phyloP scores from a whole-genome alignment of 306 rosid genomes.

The Glycine tomentella region DNA sequence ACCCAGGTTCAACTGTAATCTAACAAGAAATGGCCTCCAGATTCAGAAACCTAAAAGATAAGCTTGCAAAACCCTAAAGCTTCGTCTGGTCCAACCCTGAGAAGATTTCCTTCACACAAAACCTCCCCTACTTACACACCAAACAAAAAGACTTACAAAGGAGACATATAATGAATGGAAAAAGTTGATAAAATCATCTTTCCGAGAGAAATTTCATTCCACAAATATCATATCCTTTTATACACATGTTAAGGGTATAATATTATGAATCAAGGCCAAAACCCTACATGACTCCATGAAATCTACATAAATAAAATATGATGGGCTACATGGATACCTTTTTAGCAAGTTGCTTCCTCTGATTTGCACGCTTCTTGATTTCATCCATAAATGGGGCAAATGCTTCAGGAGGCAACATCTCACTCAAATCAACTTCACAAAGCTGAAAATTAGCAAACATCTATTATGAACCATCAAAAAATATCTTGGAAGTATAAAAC shows the following conservation, averaged over 20 bases:
- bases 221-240: background rate
- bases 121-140: conserved; percentile 27
- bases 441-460: conserved; percentile 63
- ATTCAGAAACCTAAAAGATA: conserved; percentile 17
- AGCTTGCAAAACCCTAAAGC: conserved; percentile 24
- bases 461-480: conserved; percentile 37
- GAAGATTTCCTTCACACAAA: conserved; percentile 24
- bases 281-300: background rate
- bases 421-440: conserved; percentile 90
- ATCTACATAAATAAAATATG: background rate
- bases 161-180: conserved; percentile 23
- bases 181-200: background rate
- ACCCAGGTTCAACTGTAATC: conserved; percentile 23
- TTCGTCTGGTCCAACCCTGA: background rate
- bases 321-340: conserved; percentile 60
- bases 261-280: background rate
- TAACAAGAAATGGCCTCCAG: background rate
- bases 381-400: conserved; percentile 86
- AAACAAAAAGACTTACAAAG: conserved; percentile 20
- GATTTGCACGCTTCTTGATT: conserved; percentile 83
- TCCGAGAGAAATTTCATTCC: conserved; percentile 6
- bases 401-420: conserved; percentile 72
- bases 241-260: background rate
- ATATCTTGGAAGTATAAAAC: background rate
- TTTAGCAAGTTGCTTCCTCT: conserved; percentile 83